These are phyloP conservation scores for Halenospora varia DNA, from an alignment of 495 filamentous ascomycete genomes.

Conservation along the genomic window DNA sequence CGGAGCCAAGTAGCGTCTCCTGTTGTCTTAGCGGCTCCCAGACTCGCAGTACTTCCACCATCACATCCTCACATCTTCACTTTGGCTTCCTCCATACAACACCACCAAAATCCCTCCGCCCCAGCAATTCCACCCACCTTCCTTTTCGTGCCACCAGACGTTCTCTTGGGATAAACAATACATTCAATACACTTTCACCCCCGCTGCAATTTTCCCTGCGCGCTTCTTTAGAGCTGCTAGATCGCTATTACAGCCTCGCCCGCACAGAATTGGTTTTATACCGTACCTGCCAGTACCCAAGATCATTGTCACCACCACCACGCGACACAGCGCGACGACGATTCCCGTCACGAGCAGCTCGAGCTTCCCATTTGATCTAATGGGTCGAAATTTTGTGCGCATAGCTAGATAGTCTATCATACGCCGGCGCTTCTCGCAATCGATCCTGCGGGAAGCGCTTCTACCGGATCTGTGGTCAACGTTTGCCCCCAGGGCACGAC, in stretches of 20 bases:
- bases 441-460: constrained; percentile 26
- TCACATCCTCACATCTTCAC: not conserved
- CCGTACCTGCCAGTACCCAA: not conserved
- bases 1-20: no score
- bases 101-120: not conserved
- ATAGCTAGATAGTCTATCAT: constrained; percentile 21
- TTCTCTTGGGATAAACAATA: not conserved
- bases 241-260: not conserved
- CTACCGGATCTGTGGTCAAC: not conserved
- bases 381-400: constrained; percentile 18
- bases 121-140: not conserved
- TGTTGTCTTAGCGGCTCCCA: no score
- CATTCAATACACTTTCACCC: not conserved
- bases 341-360: not conserved
- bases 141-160: not conserved
- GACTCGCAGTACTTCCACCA: no score
- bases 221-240: not conserved
- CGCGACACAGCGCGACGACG: not conserved
- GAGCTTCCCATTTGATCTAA: constrained; percentile 11
- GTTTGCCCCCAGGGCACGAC: not conserved
- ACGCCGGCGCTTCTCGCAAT: constrained; percentile 25
- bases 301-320: not conserved
- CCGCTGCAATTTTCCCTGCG: not conserved
- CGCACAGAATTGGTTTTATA: not conserved
- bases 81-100: not conserved